Evolutionary conservation across 164 flowering plant genomes (phyloP), one percentile per base, ranked within the genome.

Genomic region (Brasenia schreberi): DNA sequence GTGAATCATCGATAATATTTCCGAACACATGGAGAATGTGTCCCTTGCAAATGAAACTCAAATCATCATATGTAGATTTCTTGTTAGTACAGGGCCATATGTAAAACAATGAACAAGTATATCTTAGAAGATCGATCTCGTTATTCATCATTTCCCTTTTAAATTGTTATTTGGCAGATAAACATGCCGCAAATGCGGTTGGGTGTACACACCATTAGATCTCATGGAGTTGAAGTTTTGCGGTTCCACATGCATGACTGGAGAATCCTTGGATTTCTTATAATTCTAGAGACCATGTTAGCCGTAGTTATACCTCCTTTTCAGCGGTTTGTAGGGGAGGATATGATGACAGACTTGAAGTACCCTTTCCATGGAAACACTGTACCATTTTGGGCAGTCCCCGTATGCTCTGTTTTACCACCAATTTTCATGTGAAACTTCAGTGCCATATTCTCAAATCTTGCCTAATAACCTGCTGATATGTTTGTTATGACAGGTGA

Each of bases 271-370:
- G 0, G 83, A n/a, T 83, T 90, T 73, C 90, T 92, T 53, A 77
- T 73, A 73, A 83, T 77, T 39, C 72, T 90, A 65, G 88, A 77
- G 49, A 68, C 72, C 62, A 65, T 71, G 63, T 71, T 92, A 80
- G 85, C 85, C 69, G 69, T 86, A 0, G 56, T 65, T 23, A 88
- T 92, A 42, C 83, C 85, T 65, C 97, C 98, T 68, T 92, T 90
- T 78, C 85, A 92, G 67, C 87, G 97, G 58, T 92, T 81, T 77
- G 96, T 90, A 68, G 98, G 97, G 68, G 77, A 77, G 72, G 87
- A 80, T n/a, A 87, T 88, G 97, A 81, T 92, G 88, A 73, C 80
- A 9, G 92, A 88, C 69, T 76, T 92, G 53, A 85, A 63, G 69
- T 78, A 73, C 64, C 81, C 81, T 3, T 33, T 76, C 43, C 71